Percentiles rank a stretch among this genome's conserved stretches.
Conservation (phyloP, 495 filamentous ascomycete species). For the Penicillium diatomitis region DNA sequence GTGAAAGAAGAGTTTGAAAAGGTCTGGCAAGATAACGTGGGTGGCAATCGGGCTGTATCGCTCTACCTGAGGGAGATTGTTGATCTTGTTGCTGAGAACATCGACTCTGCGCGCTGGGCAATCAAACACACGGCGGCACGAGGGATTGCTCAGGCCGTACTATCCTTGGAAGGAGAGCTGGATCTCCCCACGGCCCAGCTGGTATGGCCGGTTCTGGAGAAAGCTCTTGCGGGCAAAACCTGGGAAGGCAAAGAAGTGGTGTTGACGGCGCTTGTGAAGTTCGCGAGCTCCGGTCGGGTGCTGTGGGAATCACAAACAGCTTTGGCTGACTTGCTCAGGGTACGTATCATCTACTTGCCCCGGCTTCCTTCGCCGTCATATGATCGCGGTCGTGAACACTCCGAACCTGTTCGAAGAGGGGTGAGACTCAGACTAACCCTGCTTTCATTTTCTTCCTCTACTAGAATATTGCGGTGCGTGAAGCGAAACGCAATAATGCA, state of each 20-base stretch:
- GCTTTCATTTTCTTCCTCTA: background rate
- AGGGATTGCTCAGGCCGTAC: constrained; percentile 64
- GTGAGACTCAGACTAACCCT: constrained; percentile 3
- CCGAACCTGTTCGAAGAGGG: background rate
- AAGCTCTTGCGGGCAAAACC: constrained; percentile 73
- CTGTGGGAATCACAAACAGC: constrained; percentile 47
- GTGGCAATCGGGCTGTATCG: constrained; percentile 68
- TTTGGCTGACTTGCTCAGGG: constrained; percentile 44
- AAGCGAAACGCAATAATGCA: constrained; percentile 84
- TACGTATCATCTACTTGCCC: constrained; percentile 14
- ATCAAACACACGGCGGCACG: constrained; percentile 82
- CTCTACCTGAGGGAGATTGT: constrained; percentile 81
- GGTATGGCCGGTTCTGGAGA: constrained; percentile 76
- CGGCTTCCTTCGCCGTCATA: background rate
- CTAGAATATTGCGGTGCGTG: constrained; percentile 59
- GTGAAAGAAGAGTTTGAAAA: constrained; percentile 67
- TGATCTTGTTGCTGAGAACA: constrained; percentile 49
- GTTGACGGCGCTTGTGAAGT: constrained; percentile 72
- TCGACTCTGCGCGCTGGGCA: constrained; percentile 75
- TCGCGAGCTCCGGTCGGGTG: constrained; percentile 51
- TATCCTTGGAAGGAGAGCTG: constrained; percentile 49
- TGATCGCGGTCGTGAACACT: background rate
- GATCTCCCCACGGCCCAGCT: constrained; percentile 45
- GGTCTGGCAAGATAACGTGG: constrained; percentile 84
- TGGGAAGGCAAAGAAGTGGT: constrained; percentile 91